Conservation (phyloP, 768 basidiomycete genomes). For the Rubroboletus satanas region DNA sequence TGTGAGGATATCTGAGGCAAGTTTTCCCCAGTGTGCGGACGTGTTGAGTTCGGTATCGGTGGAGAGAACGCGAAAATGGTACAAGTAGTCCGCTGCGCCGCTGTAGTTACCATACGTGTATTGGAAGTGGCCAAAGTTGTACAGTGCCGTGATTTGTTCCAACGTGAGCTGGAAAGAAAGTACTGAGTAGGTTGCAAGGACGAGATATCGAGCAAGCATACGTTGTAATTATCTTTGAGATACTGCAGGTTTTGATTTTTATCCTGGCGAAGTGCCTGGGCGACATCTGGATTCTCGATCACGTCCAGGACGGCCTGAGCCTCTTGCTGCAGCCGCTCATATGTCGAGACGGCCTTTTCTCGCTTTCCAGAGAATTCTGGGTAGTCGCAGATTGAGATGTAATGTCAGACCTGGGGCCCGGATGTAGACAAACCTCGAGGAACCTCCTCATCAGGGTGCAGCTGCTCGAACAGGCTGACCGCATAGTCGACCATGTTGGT, state of each 20-base stretch:
- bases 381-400: not conserved
- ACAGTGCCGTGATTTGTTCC: conserved; percentile 92
- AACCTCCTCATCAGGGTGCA: conserved; percentile 67
- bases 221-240: conserved; percentile 88
- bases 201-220: conserved; percentile 36
- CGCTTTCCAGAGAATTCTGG: conserved; percentile 84
- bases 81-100: conserved; percentile 94
- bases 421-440: conserved; percentile 54
- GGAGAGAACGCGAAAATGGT: conserved; percentile 97
- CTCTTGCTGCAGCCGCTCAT: conserved; percentile 81
- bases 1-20: conserved; percentile 91
- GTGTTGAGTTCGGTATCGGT: conserved; percentile 91
- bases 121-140: conserved; percentile 98
- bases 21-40: conserved; percentile 98
- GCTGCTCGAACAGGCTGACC: conserved; percentile 70
- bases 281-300: conserved; percentile 95
- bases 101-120: conserved; percentile 98
- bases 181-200: conserved; percentile 3
- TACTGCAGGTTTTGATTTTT: conserved; percentile 95
- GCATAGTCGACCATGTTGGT: conserved; percentile 99
- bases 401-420: not conserved
- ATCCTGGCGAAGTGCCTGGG: conserved; percentile 89
- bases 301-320: conserved; percentile 93
- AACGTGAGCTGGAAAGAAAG: conserved; percentile 66
- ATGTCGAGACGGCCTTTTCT: conserved; percentile 75